Percentiles rank a stretch among this genome's conserved stretches.
Evolutionary conservation across 2,329 filamentous ascomycete species (phyloP).

Genomic region (Hypoxylon sp.): DNA sequence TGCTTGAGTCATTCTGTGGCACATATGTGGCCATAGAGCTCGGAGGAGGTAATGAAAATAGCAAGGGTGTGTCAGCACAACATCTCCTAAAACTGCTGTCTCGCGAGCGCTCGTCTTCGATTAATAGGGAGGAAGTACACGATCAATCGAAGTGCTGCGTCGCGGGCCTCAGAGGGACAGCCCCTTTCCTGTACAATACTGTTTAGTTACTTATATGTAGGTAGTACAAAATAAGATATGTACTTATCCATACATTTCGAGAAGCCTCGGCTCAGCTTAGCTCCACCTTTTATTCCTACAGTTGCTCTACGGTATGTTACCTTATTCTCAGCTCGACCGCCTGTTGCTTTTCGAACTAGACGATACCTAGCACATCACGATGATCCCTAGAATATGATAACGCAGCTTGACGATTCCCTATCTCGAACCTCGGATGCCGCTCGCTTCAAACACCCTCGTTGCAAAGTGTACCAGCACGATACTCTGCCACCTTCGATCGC

Average conservation of each 20-base stretch:
- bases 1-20: background rate
- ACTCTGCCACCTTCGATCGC: conserved; percentile 51
- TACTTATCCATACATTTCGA: too few relatives aligned
- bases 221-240: too few relatives aligned
- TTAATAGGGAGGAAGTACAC: too few relatives aligned
- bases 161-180: too few relatives aligned
- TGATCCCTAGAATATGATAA: background rate
- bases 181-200: too few relatives aligned
- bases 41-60: background rate
- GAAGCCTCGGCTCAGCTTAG: background rate
- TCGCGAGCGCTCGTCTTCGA: too few relatives aligned
- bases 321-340: background rate
- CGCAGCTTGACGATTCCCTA: background rate
- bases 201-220: too few relatives aligned
- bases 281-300: background rate
- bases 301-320: background rate
- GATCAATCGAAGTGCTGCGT: too few relatives aligned
- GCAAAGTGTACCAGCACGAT: conserved; percentile 54
- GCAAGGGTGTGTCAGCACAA: background rate
- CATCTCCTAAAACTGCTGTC: background rate
- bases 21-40: background rate
- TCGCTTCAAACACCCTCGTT: conserved; percentile 42
- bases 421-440: conserved; percentile 35
- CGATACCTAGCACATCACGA: background rate
- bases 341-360: background rate